A percentile compares a stretch with the other conserved stretches of the same genome.
Conservation (phyloP, 2,329 filamentous ascomycete genomes). For the Aspergillus nomiae region DNA sequence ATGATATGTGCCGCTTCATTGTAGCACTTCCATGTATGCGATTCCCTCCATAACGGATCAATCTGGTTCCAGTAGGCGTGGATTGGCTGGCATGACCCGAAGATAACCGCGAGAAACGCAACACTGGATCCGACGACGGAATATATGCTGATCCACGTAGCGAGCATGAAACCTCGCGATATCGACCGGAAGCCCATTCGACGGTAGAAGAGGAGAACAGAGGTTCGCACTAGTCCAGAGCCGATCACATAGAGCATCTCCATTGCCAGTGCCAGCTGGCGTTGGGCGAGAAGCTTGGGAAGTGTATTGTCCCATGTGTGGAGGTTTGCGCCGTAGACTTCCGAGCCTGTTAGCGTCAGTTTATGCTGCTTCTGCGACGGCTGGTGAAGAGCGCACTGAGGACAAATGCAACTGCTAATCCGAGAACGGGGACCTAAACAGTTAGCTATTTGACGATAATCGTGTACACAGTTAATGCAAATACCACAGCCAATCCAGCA, state of each 20-base stretch:
- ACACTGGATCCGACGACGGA: slow-evolving; percentile 9
- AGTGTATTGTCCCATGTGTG: slow-evolving; percentile 12
- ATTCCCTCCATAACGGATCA: slow-evolving; percentile 3
- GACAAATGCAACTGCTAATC: not conserved
- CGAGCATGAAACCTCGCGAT: slow-evolving; percentile 3
- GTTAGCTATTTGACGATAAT: not conserved
- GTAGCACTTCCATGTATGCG: slow-evolving; percentile 6
- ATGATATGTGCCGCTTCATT: slow-evolving; percentile 9
- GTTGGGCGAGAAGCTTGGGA: not conserved
- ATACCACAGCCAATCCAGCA: not conserved
- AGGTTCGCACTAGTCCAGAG: slow-evolving; percentile 4
- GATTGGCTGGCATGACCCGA: slow-evolving; percentile 6
- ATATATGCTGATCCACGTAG: slow-evolving; percentile 10
- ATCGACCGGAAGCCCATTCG: slow-evolving; percentile 11
- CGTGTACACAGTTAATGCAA: not conserved
- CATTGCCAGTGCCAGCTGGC: slow-evolving; percentile 2
- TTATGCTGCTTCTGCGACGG: not conserved
- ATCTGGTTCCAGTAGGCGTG: slow-evolving; percentile 9
- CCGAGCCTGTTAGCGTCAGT: not conserved
- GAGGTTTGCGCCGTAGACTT: slow-evolving; percentile 6
- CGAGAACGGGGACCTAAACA: not conserved
- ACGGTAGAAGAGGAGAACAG: slow-evolving; percentile 11
- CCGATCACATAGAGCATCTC: slow-evolving; percentile 8
- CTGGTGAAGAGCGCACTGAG: not conserved
- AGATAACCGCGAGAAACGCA: slow-evolving; percentile 10